These are phyloP conservation scores for Westerdykella aurantiaca DNA, from an alignment of 2,329 filamentous ascomycete genomes.

Conservation along the genomic window DNA sequence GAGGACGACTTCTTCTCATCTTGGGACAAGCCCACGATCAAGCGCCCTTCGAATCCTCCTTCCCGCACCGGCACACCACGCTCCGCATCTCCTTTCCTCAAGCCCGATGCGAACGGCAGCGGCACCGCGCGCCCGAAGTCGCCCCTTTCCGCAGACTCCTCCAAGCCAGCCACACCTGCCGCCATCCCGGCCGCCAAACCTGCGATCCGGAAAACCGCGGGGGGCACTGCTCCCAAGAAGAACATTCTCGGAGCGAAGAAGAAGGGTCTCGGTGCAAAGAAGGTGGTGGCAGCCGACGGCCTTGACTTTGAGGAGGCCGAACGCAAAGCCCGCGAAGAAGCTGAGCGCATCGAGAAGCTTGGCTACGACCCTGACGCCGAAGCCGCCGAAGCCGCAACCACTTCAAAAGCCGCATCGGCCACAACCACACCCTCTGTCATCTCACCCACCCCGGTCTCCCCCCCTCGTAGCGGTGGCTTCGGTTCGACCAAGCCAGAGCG, in stretches of 20 bases:
- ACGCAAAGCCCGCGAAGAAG: slow-evolving; percentile 94
- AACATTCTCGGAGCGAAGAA: slow-evolving; percentile 79
- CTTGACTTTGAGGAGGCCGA: slow-evolving; percentile 96
- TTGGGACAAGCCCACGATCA: slow-evolving; percentile 97
- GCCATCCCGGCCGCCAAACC: slow-evolving; percentile 64
- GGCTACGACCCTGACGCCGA: slow-evolving; percentile 94
- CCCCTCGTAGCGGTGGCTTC: slow-evolving; percentile 53
- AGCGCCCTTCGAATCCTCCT: slow-evolving; percentile 87
- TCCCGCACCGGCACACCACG: slow-evolving; percentile 86
- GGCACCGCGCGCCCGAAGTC: slow-evolving; percentile 67
- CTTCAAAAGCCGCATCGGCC: slow-evolving; percentile 37
- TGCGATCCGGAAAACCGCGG: slow-evolving; percentile 69
- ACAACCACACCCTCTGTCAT: slow-evolving; percentile 55
- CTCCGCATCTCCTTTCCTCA: slow-evolving; percentile 86
- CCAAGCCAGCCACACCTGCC: slow-evolving; percentile 48
- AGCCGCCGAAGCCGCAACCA: slow-evolving; percentile 35
- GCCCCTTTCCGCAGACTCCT: slow-evolving; percentile 54
- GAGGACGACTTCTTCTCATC: slow-evolving; percentile 97
- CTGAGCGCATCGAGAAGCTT: slow-evolving; percentile 88
- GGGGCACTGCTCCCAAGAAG: slow-evolving; percentile 65
- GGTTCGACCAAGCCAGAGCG: slow-evolving; percentile 54
- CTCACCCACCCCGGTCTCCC: slow-evolving; percentile 71
- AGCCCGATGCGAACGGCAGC: slow-evolving; percentile 60
- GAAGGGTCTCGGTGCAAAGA: slow-evolving; percentile 57
- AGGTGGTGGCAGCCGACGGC: slow-evolving; percentile 65